phyloP scores from a whole-genome alignment of 306 rosid genomes.

The Rosa multiflora region DNA sequence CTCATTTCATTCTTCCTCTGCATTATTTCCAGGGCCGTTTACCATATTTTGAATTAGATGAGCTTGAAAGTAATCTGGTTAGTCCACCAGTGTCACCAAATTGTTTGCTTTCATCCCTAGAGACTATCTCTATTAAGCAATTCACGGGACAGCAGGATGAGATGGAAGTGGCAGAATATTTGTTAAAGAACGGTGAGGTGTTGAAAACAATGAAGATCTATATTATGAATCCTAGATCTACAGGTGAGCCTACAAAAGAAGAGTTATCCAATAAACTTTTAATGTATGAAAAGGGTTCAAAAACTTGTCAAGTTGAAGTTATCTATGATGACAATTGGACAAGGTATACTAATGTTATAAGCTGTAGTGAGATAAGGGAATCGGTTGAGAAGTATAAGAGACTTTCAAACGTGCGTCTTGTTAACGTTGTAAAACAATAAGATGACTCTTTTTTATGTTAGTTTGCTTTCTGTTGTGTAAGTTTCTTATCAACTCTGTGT shows the following conservation, averaged over 20 bases:
- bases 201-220: background rate
- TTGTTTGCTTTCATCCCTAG: background rate
- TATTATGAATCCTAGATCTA: background rate
- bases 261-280: background rate
- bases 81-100: background rate
- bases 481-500: too few relatives aligned
- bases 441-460: too few relatives aligned
- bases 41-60: background rate
- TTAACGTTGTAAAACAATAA: background rate
- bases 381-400: background rate
- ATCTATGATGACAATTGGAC: background rate
- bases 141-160: background rate
- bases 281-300: background rate
- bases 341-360: background rate
- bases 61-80: background rate
- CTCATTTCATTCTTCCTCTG: background rate
- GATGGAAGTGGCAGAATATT: constrained; percentile 1
- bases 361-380: background rate
- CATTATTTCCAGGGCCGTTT: background rate
- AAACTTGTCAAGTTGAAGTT: background rate
- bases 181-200: background rate
- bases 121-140: background rate
- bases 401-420: background rate
- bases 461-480: too few relatives aligned
- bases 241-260: background rate